phyloP scores from a whole-genome alignment of 2,329 filamentous ascomycete species.

The Domatiomyces catenatus region DNA sequence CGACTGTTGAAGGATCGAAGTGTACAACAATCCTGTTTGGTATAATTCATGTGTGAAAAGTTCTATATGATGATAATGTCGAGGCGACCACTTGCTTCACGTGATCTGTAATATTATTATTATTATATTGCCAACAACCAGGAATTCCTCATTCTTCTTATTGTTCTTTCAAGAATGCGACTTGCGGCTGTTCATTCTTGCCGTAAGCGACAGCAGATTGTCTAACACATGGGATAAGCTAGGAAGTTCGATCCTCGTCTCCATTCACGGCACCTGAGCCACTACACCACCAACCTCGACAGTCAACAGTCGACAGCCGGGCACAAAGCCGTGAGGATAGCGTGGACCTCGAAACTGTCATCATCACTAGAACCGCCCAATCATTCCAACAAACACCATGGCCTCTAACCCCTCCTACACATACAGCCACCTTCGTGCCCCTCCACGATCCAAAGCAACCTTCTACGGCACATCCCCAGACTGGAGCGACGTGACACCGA shows the following conservation, averaged over 20 bases:
- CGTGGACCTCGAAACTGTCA: too few species aligned
- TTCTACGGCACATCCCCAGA: slow-evolving; percentile 50
- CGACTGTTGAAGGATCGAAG: background rate
- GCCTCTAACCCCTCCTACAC: background rate
- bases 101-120: background rate
- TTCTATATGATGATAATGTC: background rate
- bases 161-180: background rate
- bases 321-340: too few species aligned
- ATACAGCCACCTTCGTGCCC: background rate
- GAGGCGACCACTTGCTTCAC: background rate
- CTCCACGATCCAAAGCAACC: slow-evolving; percentile 10
- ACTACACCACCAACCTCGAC: too few species aligned
- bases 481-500: slow-evolving; percentile 74
- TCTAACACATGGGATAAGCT: too few species aligned
- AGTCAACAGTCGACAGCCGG: too few species aligned
- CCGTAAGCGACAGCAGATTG: too few species aligned
- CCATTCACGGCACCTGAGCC: too few species aligned
- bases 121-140: background rate
- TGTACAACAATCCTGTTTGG: background rate
- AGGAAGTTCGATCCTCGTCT: too few species aligned
- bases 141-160: background rate
- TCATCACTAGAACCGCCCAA: too few species aligned
- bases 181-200: too few species aligned
- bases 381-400: background rate
- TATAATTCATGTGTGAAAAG: background rate